Evolutionary conservation across 2,329 filamentous ascomycete species (phyloP), one percentile per base, ranked within the genome.

Genomic region (Ophiocordyceps sinensis): DNA sequence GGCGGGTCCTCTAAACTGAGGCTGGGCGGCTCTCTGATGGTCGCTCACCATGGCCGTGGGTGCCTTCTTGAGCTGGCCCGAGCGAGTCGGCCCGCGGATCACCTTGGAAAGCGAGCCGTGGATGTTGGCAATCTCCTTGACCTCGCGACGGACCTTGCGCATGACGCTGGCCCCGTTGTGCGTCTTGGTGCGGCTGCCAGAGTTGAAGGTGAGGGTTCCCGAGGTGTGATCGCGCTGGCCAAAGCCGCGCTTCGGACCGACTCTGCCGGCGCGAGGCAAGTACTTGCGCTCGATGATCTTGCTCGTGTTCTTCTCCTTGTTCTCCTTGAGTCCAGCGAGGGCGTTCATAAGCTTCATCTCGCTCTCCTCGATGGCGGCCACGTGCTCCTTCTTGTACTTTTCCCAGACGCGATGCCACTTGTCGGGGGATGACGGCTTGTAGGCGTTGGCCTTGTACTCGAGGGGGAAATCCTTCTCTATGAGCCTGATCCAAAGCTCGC

Each of bases 401-500:
- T 71, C 66, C 63, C 93, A 95, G 13, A 93, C 70, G 42, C 81
- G 77, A 55, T 80, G 77, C 87, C 87, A 95, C 44, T 77, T 77
- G 30, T 67, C 66, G 0, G 80, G 75, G 46, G 85, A 71, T 42
- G 70, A 69, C 0, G 84, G 83, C 21, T 75, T 66, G 49, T 79
- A 74, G 23, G 75, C 73, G 54, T 82, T 77, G 37, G 65, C 63
- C 35, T 78, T 67, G 47, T 63, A 61, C 58, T 77, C 80, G 42
- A 75, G 64, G 2, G 78, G 77, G 46, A 94, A 84, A 52, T 94
- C 79, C 38, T 78, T 75, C 40, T 75, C 73, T 58, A 96, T 91
- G 53, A 95, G 74, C 26, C 75, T 72, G 35, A 77, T 62, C 89
- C 89, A 95, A 45, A 89, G 66, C 50, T 87, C 82, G 17, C 66